Percentiles rank a stretch among this genome's conserved stretches.
phyloP scores from a whole-genome alignment of 1,139 yeast species.

The Pneumocystis sp. region DNA sequence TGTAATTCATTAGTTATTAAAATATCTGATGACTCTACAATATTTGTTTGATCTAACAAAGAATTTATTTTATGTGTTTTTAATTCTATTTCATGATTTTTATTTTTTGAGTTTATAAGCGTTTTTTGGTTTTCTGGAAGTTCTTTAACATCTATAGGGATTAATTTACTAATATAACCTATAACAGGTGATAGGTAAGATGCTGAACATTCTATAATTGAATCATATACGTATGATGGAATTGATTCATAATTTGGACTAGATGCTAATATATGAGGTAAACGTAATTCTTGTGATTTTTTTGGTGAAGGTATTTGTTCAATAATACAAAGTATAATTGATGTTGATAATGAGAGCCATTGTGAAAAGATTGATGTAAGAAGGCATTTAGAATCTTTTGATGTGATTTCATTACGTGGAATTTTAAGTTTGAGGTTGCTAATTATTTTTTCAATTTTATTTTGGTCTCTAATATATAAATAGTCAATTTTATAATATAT shows the following conservation, averaged over 20 bases:
- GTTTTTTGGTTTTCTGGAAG: constrained; percentile 42
- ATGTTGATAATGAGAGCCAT: constrained; percentile 87
- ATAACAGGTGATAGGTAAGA: constrained; percentile 39
- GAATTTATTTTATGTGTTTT: neutral
- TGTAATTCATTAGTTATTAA: constrained; percentile 12
- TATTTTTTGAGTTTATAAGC: constrained; percentile 36
- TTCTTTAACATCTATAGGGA: constrained; percentile 70
- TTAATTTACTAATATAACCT: constrained; percentile 80
- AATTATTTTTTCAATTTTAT: constrained; percentile 59
- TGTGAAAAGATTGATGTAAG: constrained; percentile 66
- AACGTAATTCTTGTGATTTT: constrained; percentile 55
- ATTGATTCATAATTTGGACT: constrained; percentile 40
- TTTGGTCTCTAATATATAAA: constrained; percentile 37
- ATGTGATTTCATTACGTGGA: constrained; percentile 58
- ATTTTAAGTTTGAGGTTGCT: constrained; percentile 54
- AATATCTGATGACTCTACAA: constrained; percentile 11
- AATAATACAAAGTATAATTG: constrained; percentile 69
- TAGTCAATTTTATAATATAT: too few species aligned
- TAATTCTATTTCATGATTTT: constrained; percentile 13
- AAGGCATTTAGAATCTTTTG: constrained; percentile 57
- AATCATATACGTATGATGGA: constrained; percentile 34
- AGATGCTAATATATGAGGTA: constrained; percentile 48
- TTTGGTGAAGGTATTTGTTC: constrained; percentile 75
- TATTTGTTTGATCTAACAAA: constrained; percentile 3
- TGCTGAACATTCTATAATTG: constrained; percentile 53